phyloP scores from a whole-genome alignment of 306 rosid species.

The Cucumis cinereus region DNA sequence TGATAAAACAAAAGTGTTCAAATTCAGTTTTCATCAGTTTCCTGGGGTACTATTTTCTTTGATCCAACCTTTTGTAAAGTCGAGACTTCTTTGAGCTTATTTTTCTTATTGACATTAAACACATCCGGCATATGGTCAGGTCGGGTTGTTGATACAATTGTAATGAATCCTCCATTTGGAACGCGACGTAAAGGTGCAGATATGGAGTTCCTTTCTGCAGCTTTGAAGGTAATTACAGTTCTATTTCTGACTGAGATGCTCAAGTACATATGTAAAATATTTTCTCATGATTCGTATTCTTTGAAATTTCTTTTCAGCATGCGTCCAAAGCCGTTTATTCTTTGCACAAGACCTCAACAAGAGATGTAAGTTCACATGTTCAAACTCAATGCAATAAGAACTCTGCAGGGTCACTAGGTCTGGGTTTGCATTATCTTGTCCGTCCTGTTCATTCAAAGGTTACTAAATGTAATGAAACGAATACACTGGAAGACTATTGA shows the following conservation, averaged over 20 bases:
- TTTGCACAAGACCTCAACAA: constrained; percentile 79
- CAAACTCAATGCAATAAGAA: constrained; percentile 2
- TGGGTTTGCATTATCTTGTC: not conserved
- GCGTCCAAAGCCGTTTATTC: constrained; percentile 92
- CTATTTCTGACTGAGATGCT: not conserved
- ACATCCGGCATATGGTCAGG: constrained; percentile 29
- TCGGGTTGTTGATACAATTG: constrained; percentile 61
- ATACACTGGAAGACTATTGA: not conserved
- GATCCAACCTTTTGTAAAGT: not conserved
- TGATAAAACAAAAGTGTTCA: not conserved
- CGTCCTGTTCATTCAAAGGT: not conserved
- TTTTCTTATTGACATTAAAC: constrained; percentile 4
- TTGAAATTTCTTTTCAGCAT: constrained; percentile 33
- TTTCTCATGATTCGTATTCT: not conserved
- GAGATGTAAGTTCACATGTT: constrained; percentile 52
- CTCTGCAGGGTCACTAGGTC: not conserved
- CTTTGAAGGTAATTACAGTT: constrained; percentile 50
- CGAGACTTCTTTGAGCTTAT: not conserved
- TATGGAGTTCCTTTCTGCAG: constrained; percentile 62
- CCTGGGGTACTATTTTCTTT: not conserved
- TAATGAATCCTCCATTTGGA: constrained; percentile 97
- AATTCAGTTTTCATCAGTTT: not conserved
- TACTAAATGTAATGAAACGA: not conserved
- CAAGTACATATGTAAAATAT: not conserved
- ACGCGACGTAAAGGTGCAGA: constrained; percentile 79